phyloP scores from a whole-genome alignment of 2,329 filamentous ascomycete genomes.

The Myriosclerotinia duriaeana region DNA sequence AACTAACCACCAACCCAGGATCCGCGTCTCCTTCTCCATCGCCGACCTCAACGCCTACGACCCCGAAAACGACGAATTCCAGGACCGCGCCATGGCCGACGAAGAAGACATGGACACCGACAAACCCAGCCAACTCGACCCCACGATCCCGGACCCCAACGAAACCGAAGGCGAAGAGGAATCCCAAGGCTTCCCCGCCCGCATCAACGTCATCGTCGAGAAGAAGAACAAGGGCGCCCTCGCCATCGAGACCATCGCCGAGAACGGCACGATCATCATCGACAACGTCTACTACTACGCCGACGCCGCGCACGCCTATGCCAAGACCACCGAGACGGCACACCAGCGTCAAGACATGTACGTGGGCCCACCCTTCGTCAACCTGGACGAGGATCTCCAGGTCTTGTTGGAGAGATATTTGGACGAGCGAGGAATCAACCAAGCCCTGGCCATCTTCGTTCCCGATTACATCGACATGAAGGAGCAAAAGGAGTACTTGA shows the following conservation, averaged over 20 bases:
- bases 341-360: constrained; percentile 78
- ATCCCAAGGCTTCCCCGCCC: constrained; percentile 67
- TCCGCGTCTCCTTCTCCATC: constrained; percentile 81
- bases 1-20: constrained; percentile 47
- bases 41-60: constrained; percentile 72
- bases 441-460: constrained; percentile 82
- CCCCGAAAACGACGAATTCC: constrained; percentile 54
- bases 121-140: constrained; percentile 56
- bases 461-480: constrained; percentile 97
- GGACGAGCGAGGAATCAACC: constrained; percentile 89
- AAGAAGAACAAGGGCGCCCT: constrained; percentile 83
- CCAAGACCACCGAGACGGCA: constrained; percentile 71
- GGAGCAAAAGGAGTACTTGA: constrained; percentile 95
- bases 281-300: constrained; percentile 89
- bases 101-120: constrained; percentile 47
- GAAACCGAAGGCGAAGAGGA: constrained; percentile 52
- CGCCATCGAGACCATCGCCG: constrained; percentile 79
- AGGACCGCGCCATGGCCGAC: constrained; percentile 56
- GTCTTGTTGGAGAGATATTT: constrained; percentile 88
- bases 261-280: constrained; percentile 82
- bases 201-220: constrained; percentile 83
- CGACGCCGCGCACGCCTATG: constrained; percentile 73
- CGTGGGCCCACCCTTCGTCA: constrained; percentile 87
- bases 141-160: constrained; percentile 46
- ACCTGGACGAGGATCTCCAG: constrained; percentile 94